phyloP scores from a whole-genome alignment of 2,329 filamentous ascomycete species.

The Penicillium aurantiogriseum region DNA sequence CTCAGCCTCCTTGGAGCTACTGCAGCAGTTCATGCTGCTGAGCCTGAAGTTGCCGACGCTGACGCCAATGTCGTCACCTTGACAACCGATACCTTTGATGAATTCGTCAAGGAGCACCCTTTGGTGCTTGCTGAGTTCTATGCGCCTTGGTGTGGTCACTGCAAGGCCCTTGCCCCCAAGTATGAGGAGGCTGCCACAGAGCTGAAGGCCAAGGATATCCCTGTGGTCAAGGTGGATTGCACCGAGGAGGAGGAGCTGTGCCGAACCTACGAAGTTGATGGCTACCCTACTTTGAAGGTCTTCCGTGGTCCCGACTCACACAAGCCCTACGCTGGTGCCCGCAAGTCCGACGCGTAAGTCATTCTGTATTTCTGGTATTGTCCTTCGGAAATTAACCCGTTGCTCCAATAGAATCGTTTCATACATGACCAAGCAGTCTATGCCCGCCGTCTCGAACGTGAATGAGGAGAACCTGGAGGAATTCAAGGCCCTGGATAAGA shows the following conservation, averaged over 20 bases:
- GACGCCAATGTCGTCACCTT: conserved; percentile 79
- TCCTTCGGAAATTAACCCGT: conserved; percentile 15
- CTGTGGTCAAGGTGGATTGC: conserved; percentile 67
- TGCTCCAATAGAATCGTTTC: conserved; percentile 56
- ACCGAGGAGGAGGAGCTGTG: conserved; percentile 92
- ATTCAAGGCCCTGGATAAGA: conserved; percentile 97
- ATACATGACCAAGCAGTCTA: conserved; percentile 98
- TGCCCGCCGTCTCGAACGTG: conserved; percentile 84
- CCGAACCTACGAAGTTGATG: conserved; percentile 85
- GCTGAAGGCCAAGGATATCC: conserved; percentile 50
- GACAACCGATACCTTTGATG: conserved; percentile 80
- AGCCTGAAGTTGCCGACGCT: conserved; percentile 26
- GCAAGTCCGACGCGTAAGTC: conserved; percentile 72
- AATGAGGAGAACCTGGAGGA: conserved; percentile 81
- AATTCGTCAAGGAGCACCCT: conserved; percentile 80
- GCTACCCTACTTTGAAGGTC: conserved; percentile 97
- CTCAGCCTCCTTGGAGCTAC: conserved; percentile 42
- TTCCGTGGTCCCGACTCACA: conserved; percentile 87
- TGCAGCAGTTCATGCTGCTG: conserved; percentile 36
- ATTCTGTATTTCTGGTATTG: background rate
- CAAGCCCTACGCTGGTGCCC: conserved; percentile 79
- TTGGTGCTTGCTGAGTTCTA: conserved; percentile 97
- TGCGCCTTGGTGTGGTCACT: conserved; percentile 96
- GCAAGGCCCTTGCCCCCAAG: conserved; percentile 80
- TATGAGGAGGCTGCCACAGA: conserved; percentile 51